A percentile compares a stretch with the other conserved stretches of the same genome.
Evolutionary conservation across 2,329 filamentous ascomycete genomes (phyloP).

Genomic region (Fusarium sp.): DNA sequence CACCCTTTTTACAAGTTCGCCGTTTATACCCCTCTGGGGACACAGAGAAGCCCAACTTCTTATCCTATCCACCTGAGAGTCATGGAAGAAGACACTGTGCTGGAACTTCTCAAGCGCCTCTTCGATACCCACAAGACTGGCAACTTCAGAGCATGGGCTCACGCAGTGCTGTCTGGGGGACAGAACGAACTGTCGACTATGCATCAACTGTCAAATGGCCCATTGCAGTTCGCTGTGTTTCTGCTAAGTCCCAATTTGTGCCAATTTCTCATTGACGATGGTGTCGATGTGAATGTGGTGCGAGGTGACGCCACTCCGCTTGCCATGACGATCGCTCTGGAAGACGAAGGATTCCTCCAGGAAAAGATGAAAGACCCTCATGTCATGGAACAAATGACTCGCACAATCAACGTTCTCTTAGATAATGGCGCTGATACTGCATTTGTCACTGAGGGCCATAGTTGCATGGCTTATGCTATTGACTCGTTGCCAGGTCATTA

Average conservation of each 20-base stretch:
- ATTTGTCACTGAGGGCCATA: not conserved
- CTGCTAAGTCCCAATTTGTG: not conserved
- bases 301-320: not conserved
- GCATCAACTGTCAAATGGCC: accelerated
- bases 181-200: not conserved
- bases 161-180: accelerated
- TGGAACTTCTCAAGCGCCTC: not conserved
- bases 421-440: not conserved
- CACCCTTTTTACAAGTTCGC: not conserved
- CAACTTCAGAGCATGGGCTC: not conserved
- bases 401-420: not conserved
- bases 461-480: not conserved
- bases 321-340: not conserved
- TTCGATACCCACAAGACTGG: not conserved
- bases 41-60: not conserved
- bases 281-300: not conserved
- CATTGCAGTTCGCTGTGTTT: accelerated
- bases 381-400: not conserved
- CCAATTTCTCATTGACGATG: not conserved
- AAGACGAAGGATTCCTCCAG: accelerated
- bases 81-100: not conserved
- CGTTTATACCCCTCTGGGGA: not conserved
- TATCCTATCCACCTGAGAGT: not conserved
- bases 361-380: not conserved
- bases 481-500: not conserved